Percentiles rank a stretch among this genome's conserved stretches.
phyloP scores from a whole-genome alignment of 139 green algal genomes.

The Tetraselmis striata region DNA sequence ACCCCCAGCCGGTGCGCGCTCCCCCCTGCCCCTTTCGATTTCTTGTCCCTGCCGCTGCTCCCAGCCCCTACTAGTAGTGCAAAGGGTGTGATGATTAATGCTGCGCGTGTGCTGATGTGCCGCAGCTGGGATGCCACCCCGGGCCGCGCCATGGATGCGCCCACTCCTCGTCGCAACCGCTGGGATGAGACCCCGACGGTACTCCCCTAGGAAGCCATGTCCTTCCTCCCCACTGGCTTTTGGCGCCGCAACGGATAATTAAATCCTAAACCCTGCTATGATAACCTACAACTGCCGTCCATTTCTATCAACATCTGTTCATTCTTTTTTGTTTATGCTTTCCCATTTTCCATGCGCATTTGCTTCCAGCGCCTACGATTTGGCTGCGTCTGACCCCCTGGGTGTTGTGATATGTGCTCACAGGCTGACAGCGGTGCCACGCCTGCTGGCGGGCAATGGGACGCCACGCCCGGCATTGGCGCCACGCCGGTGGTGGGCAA shows the following conservation, averaged over 20 bases:
- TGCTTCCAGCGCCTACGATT: too few species aligned
- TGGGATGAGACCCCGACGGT: conserved; percentile 61
- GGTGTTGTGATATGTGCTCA: too few species aligned
- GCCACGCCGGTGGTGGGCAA: conserved; percentile 27
- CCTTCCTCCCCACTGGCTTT: too few species aligned
- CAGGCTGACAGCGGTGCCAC: conserved; percentile 28
- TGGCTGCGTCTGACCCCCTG: too few species aligned
- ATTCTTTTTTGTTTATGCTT: too few species aligned
- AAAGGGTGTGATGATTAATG: too few species aligned
- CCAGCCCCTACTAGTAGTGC: too few species aligned
- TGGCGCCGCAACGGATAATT: too few species aligned
- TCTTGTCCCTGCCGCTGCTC: too few species aligned
- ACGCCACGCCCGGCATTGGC: conserved; percentile 14
- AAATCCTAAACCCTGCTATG: too few species aligned
- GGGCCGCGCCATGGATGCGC: conserved; percentile 7
- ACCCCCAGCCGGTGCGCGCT: conserved; percentile 32
- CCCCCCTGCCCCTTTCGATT: neutral
- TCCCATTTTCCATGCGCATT: too few species aligned
- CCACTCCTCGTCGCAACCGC: conserved; percentile 42
- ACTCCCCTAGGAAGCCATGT: conserved; percentile 37
- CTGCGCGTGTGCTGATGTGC: too few species aligned
- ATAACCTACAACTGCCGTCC: neutral
- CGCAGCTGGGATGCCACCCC: conserved; percentile 65
- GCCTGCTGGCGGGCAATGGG: conserved; percentile 12
- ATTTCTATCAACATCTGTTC: neutral